phyloP scores from a whole-genome alignment of 805 yeast species.

The Candida nitratophila region DNA sequence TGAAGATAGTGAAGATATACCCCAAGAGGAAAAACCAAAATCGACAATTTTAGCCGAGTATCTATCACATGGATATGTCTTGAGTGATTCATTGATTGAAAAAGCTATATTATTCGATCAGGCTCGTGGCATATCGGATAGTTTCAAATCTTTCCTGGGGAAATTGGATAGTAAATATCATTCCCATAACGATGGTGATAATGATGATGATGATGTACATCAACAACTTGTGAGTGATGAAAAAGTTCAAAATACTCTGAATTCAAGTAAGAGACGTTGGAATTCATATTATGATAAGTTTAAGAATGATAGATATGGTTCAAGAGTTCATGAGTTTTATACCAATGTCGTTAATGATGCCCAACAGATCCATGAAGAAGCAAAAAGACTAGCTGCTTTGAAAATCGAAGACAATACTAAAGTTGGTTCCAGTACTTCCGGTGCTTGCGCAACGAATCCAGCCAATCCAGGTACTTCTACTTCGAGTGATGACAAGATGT shows the following conservation, averaged over 20 bases:
- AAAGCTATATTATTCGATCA: conserved; percentile 59
- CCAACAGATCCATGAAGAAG: conserved; percentile 64
- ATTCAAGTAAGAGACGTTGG: conserved; percentile 17
- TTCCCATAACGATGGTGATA: no score
- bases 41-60: conserved; percentile 70
- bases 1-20: conserved; percentile 33
- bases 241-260: conserved; percentile 30
- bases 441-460: not conserved
- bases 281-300: conserved; percentile 41
- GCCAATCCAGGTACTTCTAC: not conserved
- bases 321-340: conserved; percentile 56
- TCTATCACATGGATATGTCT: conserved; percentile 62
- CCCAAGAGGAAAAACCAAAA: conserved; percentile 75
- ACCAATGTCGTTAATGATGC: conserved; percentile 47
- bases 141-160: conserved; percentile 49
- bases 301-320: conserved; percentile 40
- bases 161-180: conserved; percentile 56
- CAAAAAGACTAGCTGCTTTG: conserved; percentile 59
- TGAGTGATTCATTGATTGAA: conserved; percentile 54
- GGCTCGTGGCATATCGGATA: conserved; percentile 50
- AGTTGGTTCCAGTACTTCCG: no score
- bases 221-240: conserved; percentile 13
- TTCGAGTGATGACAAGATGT: no score
- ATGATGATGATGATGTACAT: no score
- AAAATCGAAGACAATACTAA: conserved; percentile 27